Evolutionary conservation across 1,284 basidiomycete species (phyloP).

Genomic region (Pyrrhoderma noxium): DNA sequence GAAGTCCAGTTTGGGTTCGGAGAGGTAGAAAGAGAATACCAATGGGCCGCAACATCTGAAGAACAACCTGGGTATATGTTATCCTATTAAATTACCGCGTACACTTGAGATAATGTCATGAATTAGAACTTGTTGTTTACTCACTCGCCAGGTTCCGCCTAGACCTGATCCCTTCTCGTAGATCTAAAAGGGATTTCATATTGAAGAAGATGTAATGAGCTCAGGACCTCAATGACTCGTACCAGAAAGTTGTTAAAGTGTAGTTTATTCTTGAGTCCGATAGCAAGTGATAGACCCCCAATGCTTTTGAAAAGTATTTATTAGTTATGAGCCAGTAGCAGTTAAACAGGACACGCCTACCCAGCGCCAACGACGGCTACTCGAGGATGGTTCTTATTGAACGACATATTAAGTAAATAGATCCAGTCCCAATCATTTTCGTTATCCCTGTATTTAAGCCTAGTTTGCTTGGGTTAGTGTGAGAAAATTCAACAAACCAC

Average conservation of each 20-base stretch:
- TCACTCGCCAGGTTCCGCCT: constrained; percentile 49
- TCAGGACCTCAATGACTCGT: constrained; percentile 16
- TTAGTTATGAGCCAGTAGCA: neutral
- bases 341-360: constrained; percentile 26
- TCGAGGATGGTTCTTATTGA: constrained; percentile 23
- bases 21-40: constrained; percentile 50
- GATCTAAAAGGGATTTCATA: constrained; percentile 31
- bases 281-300: constrained; percentile 41
- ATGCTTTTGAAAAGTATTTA: constrained; percentile 21
- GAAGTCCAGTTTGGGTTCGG: constrained; percentile 44
- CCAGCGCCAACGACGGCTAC: constrained; percentile 46
- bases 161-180: constrained; percentile 39
- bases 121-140: constrained; percentile 19
- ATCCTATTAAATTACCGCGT: constrained; percentile 29
- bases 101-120: constrained; percentile 26
- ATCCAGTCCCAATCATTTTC: too few relatives aligned
- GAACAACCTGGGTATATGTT: constrained; percentile 41
- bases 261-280: constrained; percentile 38
- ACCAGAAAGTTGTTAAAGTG: constrained; percentile 41
- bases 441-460: too few relatives aligned
- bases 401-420: constrained; percentile 4
- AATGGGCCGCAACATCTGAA: constrained; percentile 47
- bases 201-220: neutral
- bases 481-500: too few relatives aligned
- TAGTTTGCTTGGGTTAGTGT: too few relatives aligned